Conservation (phyloP, 768 basidiomycete species). For the Lactarius psammicola region DNA sequence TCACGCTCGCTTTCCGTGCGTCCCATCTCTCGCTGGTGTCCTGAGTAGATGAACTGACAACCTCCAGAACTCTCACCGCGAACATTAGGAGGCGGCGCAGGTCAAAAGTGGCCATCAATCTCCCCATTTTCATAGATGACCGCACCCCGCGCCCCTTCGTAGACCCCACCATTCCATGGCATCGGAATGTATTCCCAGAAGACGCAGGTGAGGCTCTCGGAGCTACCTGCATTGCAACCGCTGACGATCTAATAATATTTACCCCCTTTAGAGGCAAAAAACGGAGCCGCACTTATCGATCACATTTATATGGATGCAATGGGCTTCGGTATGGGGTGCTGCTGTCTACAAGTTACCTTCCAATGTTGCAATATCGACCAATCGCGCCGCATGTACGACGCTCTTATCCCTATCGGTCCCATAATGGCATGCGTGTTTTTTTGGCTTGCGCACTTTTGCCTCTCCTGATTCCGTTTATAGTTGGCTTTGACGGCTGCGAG, state of each 20-base stretch:
- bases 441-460: background rate
- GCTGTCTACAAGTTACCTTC: constrained; percentile 96
- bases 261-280: constrained; percentile 66
- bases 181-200: constrained; percentile 78
- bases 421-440: constrained; percentile 68
- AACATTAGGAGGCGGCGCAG: constrained; percentile 90
- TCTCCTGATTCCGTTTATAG: constrained; percentile 41
- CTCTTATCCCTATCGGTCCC: constrained; percentile 91
- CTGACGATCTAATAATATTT: constrained; percentile 24
- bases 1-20: constrained; percentile 96
- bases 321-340: constrained; percentile 99
- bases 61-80: constrained; percentile 85
- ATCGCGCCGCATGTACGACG: constrained; percentile 91
- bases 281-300: constrained; percentile 82
- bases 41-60: constrained; percentile 5
- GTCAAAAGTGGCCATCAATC: constrained; percentile 92
- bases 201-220: constrained; percentile 60
- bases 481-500: constrained; percentile 93
- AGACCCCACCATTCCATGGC: constrained; percentile 89
- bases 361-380: constrained; percentile 94
- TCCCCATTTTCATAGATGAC: constrained; percentile 87
- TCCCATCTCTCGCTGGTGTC: constrained; percentile 32
- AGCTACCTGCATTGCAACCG: too few relatives aligned
- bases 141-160: constrained; percentile 87
- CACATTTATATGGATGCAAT: constrained; percentile 99